phyloP scores from a whole-genome alignment of 192 early-diverging fungal species.

The Phlyctochytrium arcticum region DNA sequence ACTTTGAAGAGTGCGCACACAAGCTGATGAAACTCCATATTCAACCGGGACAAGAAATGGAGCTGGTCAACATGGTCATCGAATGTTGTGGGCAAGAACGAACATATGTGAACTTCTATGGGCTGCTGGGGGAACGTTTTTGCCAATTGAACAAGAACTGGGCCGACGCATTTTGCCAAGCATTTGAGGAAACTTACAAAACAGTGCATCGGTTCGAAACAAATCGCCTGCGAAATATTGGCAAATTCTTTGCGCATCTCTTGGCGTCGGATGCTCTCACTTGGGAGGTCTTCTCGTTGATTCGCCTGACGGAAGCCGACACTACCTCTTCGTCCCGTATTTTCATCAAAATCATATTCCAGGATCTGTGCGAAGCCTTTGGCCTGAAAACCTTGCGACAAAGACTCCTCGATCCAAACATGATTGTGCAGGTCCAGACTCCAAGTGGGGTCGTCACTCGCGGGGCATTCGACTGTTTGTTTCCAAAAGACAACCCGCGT shows the following conservation, averaged over 20 bases:
- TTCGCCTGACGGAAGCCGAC: conserved; percentile 89
- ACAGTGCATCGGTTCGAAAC: conserved; percentile 92
- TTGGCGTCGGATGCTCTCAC: conserved; percentile 77
- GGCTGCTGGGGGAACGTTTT: conserved; percentile 89
- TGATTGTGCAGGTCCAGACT: conserved; percentile 47
- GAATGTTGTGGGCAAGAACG: conserved; percentile 96
- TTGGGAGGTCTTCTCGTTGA: conserved; percentile 74
- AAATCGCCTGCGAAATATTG: conserved; percentile 87
- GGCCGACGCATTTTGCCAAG: conserved; percentile 71
- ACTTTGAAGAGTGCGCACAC: conserved; percentile 94
- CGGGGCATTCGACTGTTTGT: conserved; percentile 81
- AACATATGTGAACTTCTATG: conserved; percentile 91
- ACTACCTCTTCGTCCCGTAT: conserved; percentile 96
- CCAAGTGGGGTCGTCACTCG: conserved; percentile 30
- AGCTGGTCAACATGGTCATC: conserved; percentile 94
- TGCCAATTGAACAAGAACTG: conserved; percentile 78
- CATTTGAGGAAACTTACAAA: conserved; percentile 81
- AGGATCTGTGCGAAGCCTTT: conserved; percentile 78
- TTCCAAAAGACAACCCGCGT: conserved; percentile 83
- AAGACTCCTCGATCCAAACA: conserved; percentile 61
- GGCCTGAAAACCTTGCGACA: conserved; percentile 74
- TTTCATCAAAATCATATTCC: conserved; percentile 92
- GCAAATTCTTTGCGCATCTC: conserved; percentile 86
- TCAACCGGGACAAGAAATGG: conserved; percentile 80
- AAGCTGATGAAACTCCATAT: conserved; percentile 88